These are phyloP conservation scores for Medicago arabica DNA, from an alignment of 306 rosid genomes.

Conservation along the genomic window DNA sequence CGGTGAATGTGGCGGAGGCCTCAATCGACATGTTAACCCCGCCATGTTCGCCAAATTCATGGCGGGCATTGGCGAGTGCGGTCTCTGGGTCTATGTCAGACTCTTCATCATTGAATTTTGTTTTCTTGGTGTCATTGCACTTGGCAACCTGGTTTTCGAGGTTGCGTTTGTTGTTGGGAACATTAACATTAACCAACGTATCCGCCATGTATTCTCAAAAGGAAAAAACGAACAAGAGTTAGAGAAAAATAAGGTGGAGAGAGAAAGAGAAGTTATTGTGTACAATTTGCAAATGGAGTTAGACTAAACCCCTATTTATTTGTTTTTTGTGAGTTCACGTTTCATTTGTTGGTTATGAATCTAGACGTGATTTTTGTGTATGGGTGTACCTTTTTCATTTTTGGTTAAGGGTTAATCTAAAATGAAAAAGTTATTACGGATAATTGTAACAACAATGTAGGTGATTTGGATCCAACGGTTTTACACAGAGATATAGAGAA, in stretches of 20 bases:
- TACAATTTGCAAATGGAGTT: neutral
- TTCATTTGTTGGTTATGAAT: neutral
- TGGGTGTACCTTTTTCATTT: neutral
- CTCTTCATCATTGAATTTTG: neutral
- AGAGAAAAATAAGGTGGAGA: neutral
- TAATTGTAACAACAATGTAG: neutral
- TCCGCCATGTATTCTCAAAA: neutral
- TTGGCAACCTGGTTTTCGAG: constrained; percentile 9
- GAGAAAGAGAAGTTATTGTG: neutral
- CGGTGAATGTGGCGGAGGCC: constrained; percentile 96
- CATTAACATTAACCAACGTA: neutral
- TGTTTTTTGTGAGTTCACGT: neutral
- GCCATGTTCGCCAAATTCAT: constrained; percentile 96
- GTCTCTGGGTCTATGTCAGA: constrained; percentile 63
- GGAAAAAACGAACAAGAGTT: neutral
- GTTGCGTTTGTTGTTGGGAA: neutral
- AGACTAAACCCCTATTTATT: neutral
- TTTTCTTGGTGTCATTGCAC: constrained; percentile 45
- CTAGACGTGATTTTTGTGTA: neutral
- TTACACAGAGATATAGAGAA: neutral
- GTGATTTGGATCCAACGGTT: constrained; percentile 5
- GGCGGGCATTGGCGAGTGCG: constrained; percentile 73
- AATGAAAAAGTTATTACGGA: neutral
- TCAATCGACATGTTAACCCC: constrained; percentile 99
- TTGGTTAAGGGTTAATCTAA: neutral